Conservation (phyloP, 257 asterid genomes). For the Solanum sejunctum region DNA sequence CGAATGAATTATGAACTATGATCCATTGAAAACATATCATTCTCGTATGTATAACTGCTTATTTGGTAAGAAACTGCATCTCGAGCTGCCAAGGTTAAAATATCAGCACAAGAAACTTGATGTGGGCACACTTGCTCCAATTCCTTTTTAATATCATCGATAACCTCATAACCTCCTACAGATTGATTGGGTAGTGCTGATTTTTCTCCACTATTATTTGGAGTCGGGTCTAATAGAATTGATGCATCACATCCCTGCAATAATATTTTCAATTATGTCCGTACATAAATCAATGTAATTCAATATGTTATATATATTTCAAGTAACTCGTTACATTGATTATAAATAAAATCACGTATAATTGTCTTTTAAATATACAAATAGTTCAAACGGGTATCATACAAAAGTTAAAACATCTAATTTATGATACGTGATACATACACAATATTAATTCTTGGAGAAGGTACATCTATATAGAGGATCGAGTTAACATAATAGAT, state of each 20-base stretch:
- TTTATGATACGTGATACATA: neutral
- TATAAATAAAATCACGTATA: neutral
- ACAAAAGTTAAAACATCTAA: neutral
- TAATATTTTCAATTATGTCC: neutral
- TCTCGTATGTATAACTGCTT: neutral
- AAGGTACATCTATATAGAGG: neutral
- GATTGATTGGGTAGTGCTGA: slow-evolving; percentile 25
- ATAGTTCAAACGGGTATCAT: neutral
- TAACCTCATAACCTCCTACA: slow-evolving; percentile 27
- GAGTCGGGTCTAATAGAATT: slow-evolving; percentile 15
- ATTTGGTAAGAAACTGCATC: slow-evolving; percentile 28
- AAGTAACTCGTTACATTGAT: neutral
- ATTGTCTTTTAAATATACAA: neutral
- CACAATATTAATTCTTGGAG: neutral
- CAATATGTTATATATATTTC: neutral
- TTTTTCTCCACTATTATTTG: slow-evolving; percentile 28
- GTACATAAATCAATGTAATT: neutral
- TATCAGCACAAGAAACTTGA: slow-evolving; percentile 45
- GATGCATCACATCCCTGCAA: slow-evolving; percentile 44
- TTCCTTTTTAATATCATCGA: slow-evolving; percentile 26
- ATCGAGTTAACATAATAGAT: neutral
- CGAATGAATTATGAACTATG: neutral
- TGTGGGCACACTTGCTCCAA: slow-evolving; percentile 24
- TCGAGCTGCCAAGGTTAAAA: slow-evolving; percentile 31
- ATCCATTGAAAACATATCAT: neutral